Evolutionary conservation across 164 flowering plant species (phyloP), one percentile per base, ranked within the genome.

Genomic region (Vitis cinerea): DNA sequence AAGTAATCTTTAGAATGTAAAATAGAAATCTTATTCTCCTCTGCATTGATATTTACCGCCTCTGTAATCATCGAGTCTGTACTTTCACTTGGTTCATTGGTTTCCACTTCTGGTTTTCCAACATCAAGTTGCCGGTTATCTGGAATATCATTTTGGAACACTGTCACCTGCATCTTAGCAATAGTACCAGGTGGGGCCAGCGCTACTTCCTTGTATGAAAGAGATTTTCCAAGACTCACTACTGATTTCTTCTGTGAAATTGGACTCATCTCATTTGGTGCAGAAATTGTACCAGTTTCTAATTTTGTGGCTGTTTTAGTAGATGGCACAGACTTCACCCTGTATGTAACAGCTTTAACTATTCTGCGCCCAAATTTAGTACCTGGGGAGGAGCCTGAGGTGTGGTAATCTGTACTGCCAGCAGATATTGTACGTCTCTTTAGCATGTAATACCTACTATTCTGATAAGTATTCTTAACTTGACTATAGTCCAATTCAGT

Each of bases 181-280:
- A 92, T 86, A 13, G 83, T 86, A 50, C 99, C 98, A 7, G 97
- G 99, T 14, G 96, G 98, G 23, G 99, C 99, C 68, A 95, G 62
- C 52, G 99, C 98, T 59, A 95, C 98, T 81, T 95, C 99, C 82
- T 91, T 95, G 77, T 95, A 95, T 27, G 99, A 95, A 75, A 94
- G 99, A 63, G 97, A 92, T 74, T 89, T 91, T 48, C 97, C 98
- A 72, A 91, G 85, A 64, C 84, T 83, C 19, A 85, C 82, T 71
- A 84, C 68, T 61, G 92, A 73, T 63, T 79, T 79, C 66, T 73
- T 87, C 71, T 74, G 83, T 23, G 75, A 63, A 68, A 74, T 30
- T 53, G 78, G 58, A 72, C 70, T 72, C 49, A 50, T 61, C 63
- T 82, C 86, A 77, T 57, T 70, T 27, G 81, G 79, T 16, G 81